phyloP scores from a whole-genome alignment of 345 rosid species.

The Combretum micranthum region DNA sequence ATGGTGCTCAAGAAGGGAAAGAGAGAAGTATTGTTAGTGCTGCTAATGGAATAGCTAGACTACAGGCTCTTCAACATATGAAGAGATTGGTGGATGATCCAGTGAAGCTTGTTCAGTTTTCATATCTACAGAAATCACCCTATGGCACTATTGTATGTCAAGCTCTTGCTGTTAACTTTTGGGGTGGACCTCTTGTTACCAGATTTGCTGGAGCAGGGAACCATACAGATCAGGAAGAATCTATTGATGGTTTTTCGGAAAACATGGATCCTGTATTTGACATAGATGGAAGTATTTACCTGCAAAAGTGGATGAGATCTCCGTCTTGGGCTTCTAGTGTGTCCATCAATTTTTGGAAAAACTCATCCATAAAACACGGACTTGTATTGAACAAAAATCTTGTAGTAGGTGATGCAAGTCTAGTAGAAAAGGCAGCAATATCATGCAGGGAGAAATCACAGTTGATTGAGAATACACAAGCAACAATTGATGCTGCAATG shows the following conservation, averaged over 20 bases:
- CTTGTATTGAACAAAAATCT: conserved; percentile 74
- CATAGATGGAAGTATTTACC: conserved; percentile 87
- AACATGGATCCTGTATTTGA: conserved; percentile 48
- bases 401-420: conserved; percentile 64
- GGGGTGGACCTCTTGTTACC: conserved; percentile 80
- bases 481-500: conserved; percentile 91
- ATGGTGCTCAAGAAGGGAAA: conserved; percentile 78
- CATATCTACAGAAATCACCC: conserved; percentile 73
- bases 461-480: conserved; percentile 83
- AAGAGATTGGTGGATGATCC: conserved; percentile 84
- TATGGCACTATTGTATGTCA: conserved; percentile 71
- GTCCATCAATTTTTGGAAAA: conserved; percentile 77
- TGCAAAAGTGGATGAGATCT: conserved; percentile 86
- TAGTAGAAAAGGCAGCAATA: conserved; percentile 68
- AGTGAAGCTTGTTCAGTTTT: conserved; percentile 71
- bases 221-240: conserved; percentile 23
- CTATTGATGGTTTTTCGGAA: conserved; percentile 39
- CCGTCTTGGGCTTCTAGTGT: conserved; percentile 75
- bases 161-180: conserved; percentile 73
- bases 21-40: conserved; percentile 66
- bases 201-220: conserved; percentile 35
- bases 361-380: conserved; percentile 44
- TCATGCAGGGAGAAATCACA: conserved; percentile 57
- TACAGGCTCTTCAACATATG: conserved; percentile 84
- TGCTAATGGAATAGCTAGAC: conserved; percentile 67